Evolutionary conservation across 2,329 filamentous ascomycete species (phyloP).

Genomic region (Seiridium unicorne): DNA sequence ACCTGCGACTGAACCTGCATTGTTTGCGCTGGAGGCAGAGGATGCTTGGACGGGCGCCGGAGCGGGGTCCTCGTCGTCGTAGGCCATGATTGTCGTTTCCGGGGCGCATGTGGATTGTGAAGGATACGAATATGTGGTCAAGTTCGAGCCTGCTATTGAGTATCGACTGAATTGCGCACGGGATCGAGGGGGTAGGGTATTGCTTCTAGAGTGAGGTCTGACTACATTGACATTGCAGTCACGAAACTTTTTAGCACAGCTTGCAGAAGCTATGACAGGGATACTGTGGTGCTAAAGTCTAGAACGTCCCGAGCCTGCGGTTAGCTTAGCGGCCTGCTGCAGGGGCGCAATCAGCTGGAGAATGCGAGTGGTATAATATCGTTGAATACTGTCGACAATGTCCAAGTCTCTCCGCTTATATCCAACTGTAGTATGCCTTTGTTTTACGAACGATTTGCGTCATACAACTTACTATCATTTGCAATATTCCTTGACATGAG

Average conservation of each 20-base stretch:
- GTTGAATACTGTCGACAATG: too few relatives aligned
- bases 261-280: background rate
- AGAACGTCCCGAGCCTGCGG: background rate
- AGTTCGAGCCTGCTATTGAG: background rate
- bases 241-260: background rate
- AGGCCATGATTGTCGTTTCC: background rate
- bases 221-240: background rate
- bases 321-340: background rate
- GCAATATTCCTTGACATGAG: too few relatives aligned
- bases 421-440: too few relatives aligned
- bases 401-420: too few relatives aligned
- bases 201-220: background rate
- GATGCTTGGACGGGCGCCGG: background rate
- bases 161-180: too few relatives aligned
- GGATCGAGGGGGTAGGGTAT: background rate
- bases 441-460: too few relatives aligned
- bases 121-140: too few relatives aligned
- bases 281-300: background rate
- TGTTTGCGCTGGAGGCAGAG: background rate
- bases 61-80: constrained; percentile 39
- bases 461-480: too few relatives aligned
- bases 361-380: background rate
- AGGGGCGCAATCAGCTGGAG: background rate
- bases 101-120: background rate
- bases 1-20: constrained; percentile 5